Percentiles rank a stretch among this genome's conserved stretches.
Conservation (phyloP, 768 basidiomycete genomes). For the Cyathus striatus region DNA sequence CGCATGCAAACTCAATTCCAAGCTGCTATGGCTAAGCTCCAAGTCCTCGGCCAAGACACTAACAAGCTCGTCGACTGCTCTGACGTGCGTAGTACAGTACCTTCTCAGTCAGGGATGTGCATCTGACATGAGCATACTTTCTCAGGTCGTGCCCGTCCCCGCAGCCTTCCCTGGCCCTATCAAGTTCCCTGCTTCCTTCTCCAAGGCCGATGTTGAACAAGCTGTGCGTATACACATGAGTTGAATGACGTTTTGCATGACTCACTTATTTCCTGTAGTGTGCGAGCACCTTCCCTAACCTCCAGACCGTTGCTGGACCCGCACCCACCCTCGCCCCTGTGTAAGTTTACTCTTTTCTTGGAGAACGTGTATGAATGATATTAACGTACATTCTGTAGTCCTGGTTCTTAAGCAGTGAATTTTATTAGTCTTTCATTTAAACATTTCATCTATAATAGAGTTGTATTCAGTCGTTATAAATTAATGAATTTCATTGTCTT, state of each 20-base stretch:
- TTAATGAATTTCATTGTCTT: too few relatives aligned
- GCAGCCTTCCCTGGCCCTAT: neutral
- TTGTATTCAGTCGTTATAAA: too few relatives aligned
- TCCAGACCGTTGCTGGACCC: neutral
- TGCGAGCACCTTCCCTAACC: neutral
- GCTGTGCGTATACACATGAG: too few relatives aligned
- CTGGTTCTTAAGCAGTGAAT: neutral
- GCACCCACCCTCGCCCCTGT: neutral
- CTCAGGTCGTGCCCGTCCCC: neutral
- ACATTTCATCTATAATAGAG: too few relatives aligned
- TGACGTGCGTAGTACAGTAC: neutral
- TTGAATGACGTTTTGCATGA: too few relatives aligned
- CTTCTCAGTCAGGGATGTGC: too few relatives aligned
- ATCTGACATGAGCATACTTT: neutral
- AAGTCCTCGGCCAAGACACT: neutral
- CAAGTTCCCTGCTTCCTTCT: neutral
- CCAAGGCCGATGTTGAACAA: neutral
- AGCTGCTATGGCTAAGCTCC: neutral
- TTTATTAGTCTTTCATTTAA: too few relatives aligned
- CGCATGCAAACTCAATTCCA: neutral
- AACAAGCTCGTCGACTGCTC: neutral
- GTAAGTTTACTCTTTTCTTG: neutral
- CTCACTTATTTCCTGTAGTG: neutral
- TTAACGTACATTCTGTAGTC: neutral
- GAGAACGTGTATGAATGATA: neutral